Evolutionary conservation across 768 basidiomycete species (phyloP).

Genomic region (Amylocystis lapponica): DNA sequence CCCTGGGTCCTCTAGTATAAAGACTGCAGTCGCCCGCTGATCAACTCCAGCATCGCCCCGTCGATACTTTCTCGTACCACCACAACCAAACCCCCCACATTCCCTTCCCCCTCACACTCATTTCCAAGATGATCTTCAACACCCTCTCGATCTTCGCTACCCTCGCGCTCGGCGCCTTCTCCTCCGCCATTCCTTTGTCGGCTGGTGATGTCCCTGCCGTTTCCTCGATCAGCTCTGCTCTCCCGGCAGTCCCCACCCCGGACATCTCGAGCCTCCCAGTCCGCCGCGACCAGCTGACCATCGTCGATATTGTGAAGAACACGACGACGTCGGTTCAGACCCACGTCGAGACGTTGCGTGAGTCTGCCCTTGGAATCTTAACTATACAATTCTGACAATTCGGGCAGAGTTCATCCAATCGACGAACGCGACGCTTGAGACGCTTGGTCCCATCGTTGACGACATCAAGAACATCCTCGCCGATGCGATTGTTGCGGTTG

Average conservation of each 20-base stretch:
- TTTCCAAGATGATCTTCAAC: slow-evolving; percentile 34
- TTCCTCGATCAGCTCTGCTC: not conserved
- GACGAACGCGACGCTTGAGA: slow-evolving; percentile 19
- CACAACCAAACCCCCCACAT: slow-evolving; percentile 7
- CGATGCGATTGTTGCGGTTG: slow-evolving; percentile 17
- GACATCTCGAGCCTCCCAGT: slow-evolving; percentile 11
- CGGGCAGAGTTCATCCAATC: slow-evolving; percentile 20
- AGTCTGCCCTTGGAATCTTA: slow-evolving; percentile 5
- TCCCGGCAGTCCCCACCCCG: slow-evolving; percentile 8
- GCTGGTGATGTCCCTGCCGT: slow-evolving; percentile 1
- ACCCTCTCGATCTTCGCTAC: slow-evolving; percentile 23
- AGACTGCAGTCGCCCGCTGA: slow-evolving; percentile 11
- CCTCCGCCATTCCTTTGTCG: slow-evolving; percentile 11
- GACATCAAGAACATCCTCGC: slow-evolving; percentile 21
- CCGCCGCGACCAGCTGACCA: slow-evolving; percentile 10
- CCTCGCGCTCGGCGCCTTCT: slow-evolving; percentile 15
- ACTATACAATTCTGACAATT: not conserved
- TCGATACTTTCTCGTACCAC: slow-evolving; percentile 3
- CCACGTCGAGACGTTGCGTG: slow-evolving; percentile 21
- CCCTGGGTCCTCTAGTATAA: slow-evolving; percentile 4
- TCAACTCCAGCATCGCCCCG: slow-evolving; percentile 6
- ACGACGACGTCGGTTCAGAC: slow-evolving; percentile 13
- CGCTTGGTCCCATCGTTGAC: slow-evolving; percentile 16
- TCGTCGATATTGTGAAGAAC: slow-evolving; percentile 25
- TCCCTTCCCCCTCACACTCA: slow-evolving; percentile 24